phyloP scores from a whole-genome alignment of 148 eudicot genomes.

The Rhododendron vialii region DNA sequence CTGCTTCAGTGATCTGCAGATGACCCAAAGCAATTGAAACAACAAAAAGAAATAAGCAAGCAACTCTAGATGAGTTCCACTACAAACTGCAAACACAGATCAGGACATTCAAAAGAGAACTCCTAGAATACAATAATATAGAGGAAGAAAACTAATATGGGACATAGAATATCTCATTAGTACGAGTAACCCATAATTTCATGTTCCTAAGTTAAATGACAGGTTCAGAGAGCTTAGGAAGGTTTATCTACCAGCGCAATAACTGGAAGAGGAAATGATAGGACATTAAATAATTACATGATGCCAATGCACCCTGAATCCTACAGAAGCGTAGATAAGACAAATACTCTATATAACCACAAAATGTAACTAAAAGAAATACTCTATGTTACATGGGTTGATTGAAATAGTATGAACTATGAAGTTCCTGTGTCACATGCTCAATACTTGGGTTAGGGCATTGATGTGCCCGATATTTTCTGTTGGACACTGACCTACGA shows the following conservation, averaged over 20 bases:
- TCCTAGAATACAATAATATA: not conserved
- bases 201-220: not conserved
- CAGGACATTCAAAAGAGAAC: not conserved
- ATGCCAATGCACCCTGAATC: not conserved
- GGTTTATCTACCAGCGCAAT: not conserved
- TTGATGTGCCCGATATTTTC: not conserved
- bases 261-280: not conserved
- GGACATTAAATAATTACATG: not conserved
- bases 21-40: not conserved
- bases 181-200: not conserved
- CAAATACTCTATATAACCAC: not conserved
- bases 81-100: not conserved
- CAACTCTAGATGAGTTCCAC: not conserved
- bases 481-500: not conserved
- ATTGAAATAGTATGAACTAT: not conserved
- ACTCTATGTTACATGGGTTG: not conserved
- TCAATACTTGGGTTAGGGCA: not conserved
- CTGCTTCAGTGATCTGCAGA: conserved; percentile 33
- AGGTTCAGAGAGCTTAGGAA: not conserved
- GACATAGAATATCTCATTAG: not conserved
- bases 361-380: not conserved
- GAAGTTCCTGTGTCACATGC: not conserved
- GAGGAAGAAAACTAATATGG: not conserved
- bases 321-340: not conserved
- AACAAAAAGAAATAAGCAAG: conserved; percentile 2